Evolutionary conservation across 2,329 filamentous ascomycete genomes (phyloP).

Genomic region (Trichophyton verrucosum): DNA sequence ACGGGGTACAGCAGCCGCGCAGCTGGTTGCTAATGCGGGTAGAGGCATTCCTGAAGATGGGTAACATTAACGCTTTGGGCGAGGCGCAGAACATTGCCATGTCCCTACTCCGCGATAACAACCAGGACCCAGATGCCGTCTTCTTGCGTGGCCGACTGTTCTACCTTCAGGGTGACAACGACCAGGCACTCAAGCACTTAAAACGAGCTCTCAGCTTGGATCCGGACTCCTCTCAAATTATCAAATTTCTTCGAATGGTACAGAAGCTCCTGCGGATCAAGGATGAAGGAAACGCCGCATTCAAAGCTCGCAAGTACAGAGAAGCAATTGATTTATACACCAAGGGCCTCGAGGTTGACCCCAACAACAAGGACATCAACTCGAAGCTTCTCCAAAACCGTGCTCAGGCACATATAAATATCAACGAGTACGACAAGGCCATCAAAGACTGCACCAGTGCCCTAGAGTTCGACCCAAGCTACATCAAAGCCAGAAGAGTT

Average conservation of each 20-base stretch:
- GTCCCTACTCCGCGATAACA: constrained; percentile 71
- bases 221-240: constrained; percentile 76
- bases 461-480: constrained; percentile 66
- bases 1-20: constrained; percentile 64
- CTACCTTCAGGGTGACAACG: constrained; percentile 86
- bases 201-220: constrained; percentile 80
- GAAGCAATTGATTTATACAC: constrained; percentile 75
- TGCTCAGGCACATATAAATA: constrained; percentile 63
- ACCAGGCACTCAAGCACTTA: constrained; percentile 87
- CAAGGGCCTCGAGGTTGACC: constrained; percentile 71
- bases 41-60: constrained; percentile 87
- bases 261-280: constrained; percentile 90
- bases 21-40: constrained; percentile 91
- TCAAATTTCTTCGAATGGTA: constrained; percentile 78
- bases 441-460: constrained; percentile 79
- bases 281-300: constrained; percentile 80
- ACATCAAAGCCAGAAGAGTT: constrained; percentile 84
- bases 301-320: constrained; percentile 72
- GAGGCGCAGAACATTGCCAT: constrained; percentile 91
- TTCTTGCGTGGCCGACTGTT: constrained; percentile 77
- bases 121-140: constrained; percentile 83
- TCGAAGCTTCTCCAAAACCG: constrained; percentile 91
- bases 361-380: constrained; percentile 80
- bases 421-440: constrained; percentile 72
- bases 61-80: constrained; percentile 72